phyloP scores from a whole-genome alignment of 2,329 filamentous ascomycete species.

The Penicillium rolfsii region DNA sequence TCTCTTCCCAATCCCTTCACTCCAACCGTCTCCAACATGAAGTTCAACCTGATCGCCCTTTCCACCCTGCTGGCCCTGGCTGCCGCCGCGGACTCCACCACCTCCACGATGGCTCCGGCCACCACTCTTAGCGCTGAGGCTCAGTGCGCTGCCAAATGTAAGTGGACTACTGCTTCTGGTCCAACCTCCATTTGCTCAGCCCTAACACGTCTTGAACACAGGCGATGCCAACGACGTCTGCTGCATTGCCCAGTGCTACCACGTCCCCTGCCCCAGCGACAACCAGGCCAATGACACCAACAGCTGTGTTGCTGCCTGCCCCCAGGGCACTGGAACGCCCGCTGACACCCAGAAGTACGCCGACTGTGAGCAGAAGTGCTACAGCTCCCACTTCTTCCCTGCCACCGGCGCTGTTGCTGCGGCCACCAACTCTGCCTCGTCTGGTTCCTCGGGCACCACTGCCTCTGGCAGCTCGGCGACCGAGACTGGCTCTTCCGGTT shows the following conservation, averaged over 20 bases:
- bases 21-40: slow-evolving; percentile 34
- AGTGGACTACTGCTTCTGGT: slow-evolving; percentile 14
- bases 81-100: slow-evolving; percentile 45
- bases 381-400: slow-evolving; percentile 53
- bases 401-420: slow-evolving; percentile 27
- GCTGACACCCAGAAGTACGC: slow-evolving; percentile 52
- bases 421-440: slow-evolving; percentile 28
- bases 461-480: slow-evolving; percentile 20
- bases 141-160: slow-evolving; percentile 45
- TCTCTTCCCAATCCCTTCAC: slow-evolving; percentile 2
- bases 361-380: slow-evolving; percentile 55
- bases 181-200: too few species aligned
- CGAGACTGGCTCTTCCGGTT: slow-evolving; percentile 9
- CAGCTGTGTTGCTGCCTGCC: slow-evolving; percentile 56
- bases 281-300: slow-evolving; percentile 55
- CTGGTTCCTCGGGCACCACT: slow-evolving; percentile 27
- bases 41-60: slow-evolving; percentile 50
- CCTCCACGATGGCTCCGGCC: slow-evolving; percentile 33
- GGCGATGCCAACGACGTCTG: slow-evolving; percentile 52
- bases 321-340: slow-evolving; percentile 56
- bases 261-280: slow-evolving; percentile 57
- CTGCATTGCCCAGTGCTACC: slow-evolving; percentile 57
- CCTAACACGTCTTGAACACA: slow-evolving; percentile 14
- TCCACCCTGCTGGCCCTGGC: slow-evolving; percentile 51
- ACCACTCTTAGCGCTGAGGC: slow-evolving; percentile 40